Evolutionary conservation across 202 grass and related monocot genomes (phyloP), one percentile per base, ranked within the genome.

Genomic region (Eragrostis tef): DNA sequence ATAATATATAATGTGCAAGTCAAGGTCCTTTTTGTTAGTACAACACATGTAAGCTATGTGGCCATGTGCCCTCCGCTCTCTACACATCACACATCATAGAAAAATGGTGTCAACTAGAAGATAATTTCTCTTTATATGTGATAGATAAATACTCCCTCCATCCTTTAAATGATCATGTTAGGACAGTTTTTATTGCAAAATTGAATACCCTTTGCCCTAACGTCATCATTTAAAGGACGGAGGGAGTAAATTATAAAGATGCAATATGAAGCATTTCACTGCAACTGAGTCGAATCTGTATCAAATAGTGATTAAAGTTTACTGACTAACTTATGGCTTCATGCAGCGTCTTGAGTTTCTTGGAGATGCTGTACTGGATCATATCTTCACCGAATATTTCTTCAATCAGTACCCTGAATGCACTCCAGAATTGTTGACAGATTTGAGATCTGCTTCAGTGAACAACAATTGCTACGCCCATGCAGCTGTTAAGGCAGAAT

Each of bases 271-370:
- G 8, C 42, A 70, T 69, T 74, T 63, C 25, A n/a, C 63, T 24
- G 0, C 74, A 84, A 19, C 45, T 78, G 22, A 60, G 24, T 60
- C 4, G 9, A 24, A 25, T 39, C 34, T 73, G 45, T 72, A 59
- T 53, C 9, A 74, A 58, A 3, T 12, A 67, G 47, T 11, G 10
- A 17, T 67, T 43, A 81, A 67, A 13, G 3, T 49, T 39, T 41
- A n/a, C 4, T 0, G 2, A n/a, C 71, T 77, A 65, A 68, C 49
- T 84, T 64, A 69, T 20, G 49, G 31, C 19, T 79, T 85, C 11
- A 9, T 90, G 79, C 86, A 97, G 94, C 84, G 89, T 71, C 88
- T 97, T 27, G 94, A 97, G 79, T 97, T 97, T 86, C 87, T 97
- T 6, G 91, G 90, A 48, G 88, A 97, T 86, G 93, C 90, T 41